Evolutionary conservation across 2,329 filamentous ascomycete species (phyloP).

Genomic region (Alternaria metachromatica): DNA sequence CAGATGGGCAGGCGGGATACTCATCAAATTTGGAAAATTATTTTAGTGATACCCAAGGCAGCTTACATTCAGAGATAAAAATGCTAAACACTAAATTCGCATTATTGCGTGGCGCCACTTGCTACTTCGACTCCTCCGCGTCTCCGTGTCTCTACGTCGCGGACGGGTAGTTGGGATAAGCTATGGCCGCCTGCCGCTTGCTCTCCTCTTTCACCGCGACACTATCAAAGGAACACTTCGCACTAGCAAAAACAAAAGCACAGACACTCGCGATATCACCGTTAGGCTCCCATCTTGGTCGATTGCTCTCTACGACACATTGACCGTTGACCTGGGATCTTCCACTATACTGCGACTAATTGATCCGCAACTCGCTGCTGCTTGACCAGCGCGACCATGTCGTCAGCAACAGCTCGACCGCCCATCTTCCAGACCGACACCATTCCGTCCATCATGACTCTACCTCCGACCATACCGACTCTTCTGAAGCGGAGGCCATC

Average conservation of each 20-base stretch:
- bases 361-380: not conserved
- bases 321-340: not conserved
- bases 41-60: too few relatives aligned
- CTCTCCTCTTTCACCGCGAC: not conserved
- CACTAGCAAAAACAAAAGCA: not conserved
- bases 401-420: not conserved
- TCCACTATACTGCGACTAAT: too few relatives aligned
- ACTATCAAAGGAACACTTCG: not conserved
- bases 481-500: not conserved
- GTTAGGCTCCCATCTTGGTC: not conserved
- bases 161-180: not conserved
- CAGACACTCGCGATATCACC: not conserved
- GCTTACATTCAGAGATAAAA: too few relatives aligned
- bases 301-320: not conserved
- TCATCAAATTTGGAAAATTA: too few relatives aligned
- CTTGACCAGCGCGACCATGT: not conserved
- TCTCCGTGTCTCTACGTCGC: not conserved
- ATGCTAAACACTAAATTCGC: too few relatives aligned
- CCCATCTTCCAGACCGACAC: not conserved
- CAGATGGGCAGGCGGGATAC: too few relatives aligned
- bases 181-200: not conserved
- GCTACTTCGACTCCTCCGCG: too few relatives aligned
- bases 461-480: not conserved
- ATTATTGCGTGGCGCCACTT: not conserved
- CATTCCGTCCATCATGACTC: not conserved